These are phyloP conservation scores for Aspergillus leporis DNA, from an alignment of 495 filamentous ascomycete genomes.

Conservation along the genomic window DNA sequence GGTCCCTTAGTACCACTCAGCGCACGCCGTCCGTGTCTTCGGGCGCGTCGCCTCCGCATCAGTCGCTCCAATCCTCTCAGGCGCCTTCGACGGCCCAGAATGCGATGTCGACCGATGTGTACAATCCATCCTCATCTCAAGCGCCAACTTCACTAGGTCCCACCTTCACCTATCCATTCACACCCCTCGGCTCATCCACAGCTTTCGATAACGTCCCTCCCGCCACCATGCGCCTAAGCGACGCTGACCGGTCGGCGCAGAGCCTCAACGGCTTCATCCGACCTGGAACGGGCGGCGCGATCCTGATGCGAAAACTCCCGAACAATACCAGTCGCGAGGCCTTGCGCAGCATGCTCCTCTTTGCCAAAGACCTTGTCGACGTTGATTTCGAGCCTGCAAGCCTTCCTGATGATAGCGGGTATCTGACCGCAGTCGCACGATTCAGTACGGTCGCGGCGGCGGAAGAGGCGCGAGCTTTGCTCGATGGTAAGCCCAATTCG, in stretches of 20 bases:
- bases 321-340: constrained; percentile 69
- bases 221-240: constrained; percentile 50
- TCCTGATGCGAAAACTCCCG: constrained; percentile 76
- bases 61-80: constrained; percentile 38
- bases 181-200: constrained; percentile 43
- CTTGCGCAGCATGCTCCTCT: constrained; percentile 79
- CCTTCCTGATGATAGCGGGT: constrained; percentile 68
- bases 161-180: constrained; percentile 46
- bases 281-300: constrained; percentile 44
- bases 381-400: constrained; percentile 69
- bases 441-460: constrained; percentile 73
- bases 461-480: constrained; percentile 70
- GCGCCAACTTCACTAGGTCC: constrained; percentile 38
- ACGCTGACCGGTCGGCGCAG: constrained; percentile 47
- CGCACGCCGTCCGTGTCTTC: constrained; percentile 50
- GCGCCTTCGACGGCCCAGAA: constrained; percentile 50
- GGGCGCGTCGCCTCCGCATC: constrained; percentile 47
- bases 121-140: constrained; percentile 44
- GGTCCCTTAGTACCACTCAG: constrained; percentile 47
- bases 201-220: constrained; percentile 45
- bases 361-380: constrained; percentile 78
- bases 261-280: constrained; percentile 48
- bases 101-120: constrained; percentile 55
- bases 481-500: constrained; percentile 79
- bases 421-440: constrained; percentile 70